Conservation (phyloP, 2,329 filamentous ascomycete genomes). For the Chaetomium sp. region DNA sequence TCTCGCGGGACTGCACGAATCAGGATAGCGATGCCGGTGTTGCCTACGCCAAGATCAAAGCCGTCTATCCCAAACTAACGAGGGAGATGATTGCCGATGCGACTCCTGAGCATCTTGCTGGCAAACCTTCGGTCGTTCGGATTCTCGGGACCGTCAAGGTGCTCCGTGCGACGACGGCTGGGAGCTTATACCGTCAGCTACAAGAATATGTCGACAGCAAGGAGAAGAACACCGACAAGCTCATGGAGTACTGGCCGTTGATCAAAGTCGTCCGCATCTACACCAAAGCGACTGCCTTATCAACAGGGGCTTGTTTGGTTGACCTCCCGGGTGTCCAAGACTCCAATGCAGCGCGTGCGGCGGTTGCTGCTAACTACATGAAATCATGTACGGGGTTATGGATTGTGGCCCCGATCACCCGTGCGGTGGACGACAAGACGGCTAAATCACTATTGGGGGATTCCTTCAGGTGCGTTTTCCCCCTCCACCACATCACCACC, state of each 20-base stretch:
- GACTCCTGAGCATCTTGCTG: constrained; percentile 37
- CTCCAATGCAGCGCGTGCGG: constrained; percentile 45
- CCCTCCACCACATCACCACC: background rate
- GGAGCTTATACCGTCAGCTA: constrained; percentile 40
- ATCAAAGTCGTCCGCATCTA: constrained; percentile 45
- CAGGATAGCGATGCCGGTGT: constrained; percentile 36
- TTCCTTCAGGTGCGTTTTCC: constrained; percentile 39
- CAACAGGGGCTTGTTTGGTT: constrained; percentile 33
- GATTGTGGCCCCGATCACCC: constrained; percentile 56
- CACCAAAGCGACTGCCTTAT: constrained; percentile 32
- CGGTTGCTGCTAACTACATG: constrained; percentile 53
- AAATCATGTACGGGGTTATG: constrained; percentile 54
- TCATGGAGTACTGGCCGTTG: constrained; percentile 41
- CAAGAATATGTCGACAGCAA: constrained; percentile 51
- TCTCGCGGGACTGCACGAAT: constrained; percentile 27
- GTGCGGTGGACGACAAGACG: constrained; percentile 54
- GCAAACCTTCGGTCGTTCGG: constrained; percentile 32
- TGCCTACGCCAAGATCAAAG: constrained; percentile 38
- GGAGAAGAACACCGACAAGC: constrained; percentile 34
- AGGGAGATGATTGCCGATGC: constrained; percentile 37
- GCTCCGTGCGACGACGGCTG: constrained; percentile 34
- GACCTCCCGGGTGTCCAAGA: constrained; percentile 56
- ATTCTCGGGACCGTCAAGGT: constrained; percentile 43
- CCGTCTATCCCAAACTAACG: constrained; percentile 33
- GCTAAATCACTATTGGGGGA: constrained; percentile 51